Percentiles rank a stretch among this genome's conserved stretches.
These are phyloP conservation scores for Erodium maritimum DNA, from an alignment of 345 rosid species.

Conservation along the genomic window DNA sequence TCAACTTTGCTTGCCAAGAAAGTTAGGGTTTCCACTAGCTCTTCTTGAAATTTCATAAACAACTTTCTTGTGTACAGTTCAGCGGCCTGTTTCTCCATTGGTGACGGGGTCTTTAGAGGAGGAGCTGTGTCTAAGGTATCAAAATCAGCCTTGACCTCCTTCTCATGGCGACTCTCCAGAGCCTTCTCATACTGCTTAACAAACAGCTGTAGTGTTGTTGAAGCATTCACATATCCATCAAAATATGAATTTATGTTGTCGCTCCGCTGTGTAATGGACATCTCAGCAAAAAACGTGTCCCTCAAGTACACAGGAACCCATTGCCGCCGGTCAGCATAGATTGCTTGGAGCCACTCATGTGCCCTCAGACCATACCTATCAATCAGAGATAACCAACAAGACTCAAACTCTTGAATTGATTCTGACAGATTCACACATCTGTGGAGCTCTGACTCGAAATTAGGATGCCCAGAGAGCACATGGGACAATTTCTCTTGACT, in stretches of 20 bases:
- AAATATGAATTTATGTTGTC: slow-evolving; percentile 42
- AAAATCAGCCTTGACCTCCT: slow-evolving; percentile 44
- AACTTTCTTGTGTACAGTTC: slow-evolving; percentile 35
- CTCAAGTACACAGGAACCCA: slow-evolving; percentile 45
- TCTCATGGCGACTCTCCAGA: slow-evolving; percentile 31
- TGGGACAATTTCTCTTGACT: slow-evolving; percentile 43
- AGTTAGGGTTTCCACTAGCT: slow-evolving; percentile 39
- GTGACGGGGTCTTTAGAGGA: slow-evolving; percentile 40
- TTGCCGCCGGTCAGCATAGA: slow-evolving; percentile 34
- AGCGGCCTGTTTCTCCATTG: slow-evolving; percentile 50
- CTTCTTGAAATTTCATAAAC: slow-evolving; percentile 43
- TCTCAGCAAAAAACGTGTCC: slow-evolving; percentile 42
- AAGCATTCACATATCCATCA: slow-evolving; percentile 40
- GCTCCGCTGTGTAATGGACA: slow-evolving; percentile 36
- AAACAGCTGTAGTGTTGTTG: slow-evolving; percentile 31
- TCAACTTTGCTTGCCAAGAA: slow-evolving; percentile 35
- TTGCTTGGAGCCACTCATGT: slow-evolving; percentile 44
- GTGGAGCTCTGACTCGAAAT: slow-evolving; percentile 38
- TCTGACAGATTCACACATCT: slow-evolving; percentile 42
- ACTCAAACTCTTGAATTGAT: slow-evolving; percentile 41
- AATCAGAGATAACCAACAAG: slow-evolving; percentile 35
- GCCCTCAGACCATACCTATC: slow-evolving; percentile 33
- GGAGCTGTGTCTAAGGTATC: slow-evolving; percentile 37
- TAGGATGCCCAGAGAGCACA: slow-evolving; percentile 30
- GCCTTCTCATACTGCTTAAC: slow-evolving; percentile 43